Percentiles rank a stretch among this genome's conserved stretches.
phyloP scores from a whole-genome alignment of 306 rosid genomes.

The Astragalus glycyphyllos region DNA sequence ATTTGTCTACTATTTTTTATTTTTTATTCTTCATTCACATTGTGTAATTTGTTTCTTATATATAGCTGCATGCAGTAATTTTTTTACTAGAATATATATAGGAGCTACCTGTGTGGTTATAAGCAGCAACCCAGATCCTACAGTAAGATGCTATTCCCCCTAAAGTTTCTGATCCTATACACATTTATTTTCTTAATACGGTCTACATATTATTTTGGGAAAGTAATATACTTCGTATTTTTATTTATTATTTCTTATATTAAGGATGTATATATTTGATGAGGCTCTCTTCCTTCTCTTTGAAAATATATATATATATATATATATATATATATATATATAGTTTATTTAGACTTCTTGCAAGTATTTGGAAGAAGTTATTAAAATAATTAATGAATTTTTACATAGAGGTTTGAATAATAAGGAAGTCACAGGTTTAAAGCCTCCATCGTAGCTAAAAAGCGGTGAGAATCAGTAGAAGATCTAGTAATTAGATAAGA shows the following conservation, averaged over 20 bases:
- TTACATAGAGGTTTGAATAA: too few species aligned
- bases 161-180: neutral
- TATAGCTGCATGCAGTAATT: neutral
- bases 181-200: neutral
- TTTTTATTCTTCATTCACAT: neutral
- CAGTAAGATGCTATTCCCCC: neutral
- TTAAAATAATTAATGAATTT: too few species aligned
- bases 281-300: too few species aligned
- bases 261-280: too few species aligned
- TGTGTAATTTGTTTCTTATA: conserved; percentile 1
- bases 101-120: neutral
- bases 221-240: neutral
- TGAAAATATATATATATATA: too few species aligned
- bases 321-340: too few species aligned
- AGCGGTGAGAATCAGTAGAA: too few species aligned
- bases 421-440: too few species aligned
- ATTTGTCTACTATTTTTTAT: neutral
- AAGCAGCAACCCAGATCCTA: neutral
- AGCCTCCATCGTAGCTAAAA: too few species aligned
- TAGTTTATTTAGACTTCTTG: too few species aligned
- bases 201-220: neutral
- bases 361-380: too few species aligned
- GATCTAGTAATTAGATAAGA: too few species aligned
- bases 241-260: neutral
- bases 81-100: neutral